Conservation (phyloP, 495 filamentous ascomycete genomes). For the Rusavskia elegans region DNA sequence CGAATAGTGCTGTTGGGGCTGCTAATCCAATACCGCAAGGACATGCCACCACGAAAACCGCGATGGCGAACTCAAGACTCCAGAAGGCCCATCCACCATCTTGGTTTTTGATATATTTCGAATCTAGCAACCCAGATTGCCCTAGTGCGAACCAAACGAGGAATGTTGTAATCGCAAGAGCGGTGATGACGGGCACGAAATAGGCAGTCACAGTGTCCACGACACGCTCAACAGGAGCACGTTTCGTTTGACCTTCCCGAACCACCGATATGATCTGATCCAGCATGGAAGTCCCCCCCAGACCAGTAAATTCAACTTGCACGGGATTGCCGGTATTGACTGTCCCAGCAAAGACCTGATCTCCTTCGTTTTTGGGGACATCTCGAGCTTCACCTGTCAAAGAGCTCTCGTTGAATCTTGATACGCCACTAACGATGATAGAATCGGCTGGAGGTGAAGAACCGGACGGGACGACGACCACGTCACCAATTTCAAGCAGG, state of each 20-base stretch:
- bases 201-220: constrained; percentile 75
- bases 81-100: constrained; percentile 74
- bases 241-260: constrained; percentile 75
- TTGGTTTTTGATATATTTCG: constrained; percentile 45
- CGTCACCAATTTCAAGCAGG: constrained; percentile 67
- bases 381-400: constrained; percentile 77
- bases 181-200: constrained; percentile 75
- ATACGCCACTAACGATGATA: constrained; percentile 42
- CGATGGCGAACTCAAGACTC: constrained; percentile 81
- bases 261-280: constrained; percentile 84
- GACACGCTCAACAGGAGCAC: constrained; percentile 73
- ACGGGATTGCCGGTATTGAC: constrained; percentile 67
- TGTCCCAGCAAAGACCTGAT: constrained; percentile 70
- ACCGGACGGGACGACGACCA: constrained; percentile 61
- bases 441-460: constrained; percentile 80
- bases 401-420: constrained; percentile 76
- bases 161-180: constrained; percentile 71
- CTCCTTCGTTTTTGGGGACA: constrained; percentile 52
- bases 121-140: constrained; percentile 46
- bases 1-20: constrained; percentile 85
- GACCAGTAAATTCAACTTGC: constrained; percentile 49
- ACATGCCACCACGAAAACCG: constrained; percentile 90
- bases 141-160: constrained; percentile 70
- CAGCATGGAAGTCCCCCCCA: constrained; percentile 70
- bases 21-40: constrained; percentile 87